Evolutionary conservation across 495 filamentous ascomycete species (phyloP).

Genomic region (Apodospora peruviana): DNA sequence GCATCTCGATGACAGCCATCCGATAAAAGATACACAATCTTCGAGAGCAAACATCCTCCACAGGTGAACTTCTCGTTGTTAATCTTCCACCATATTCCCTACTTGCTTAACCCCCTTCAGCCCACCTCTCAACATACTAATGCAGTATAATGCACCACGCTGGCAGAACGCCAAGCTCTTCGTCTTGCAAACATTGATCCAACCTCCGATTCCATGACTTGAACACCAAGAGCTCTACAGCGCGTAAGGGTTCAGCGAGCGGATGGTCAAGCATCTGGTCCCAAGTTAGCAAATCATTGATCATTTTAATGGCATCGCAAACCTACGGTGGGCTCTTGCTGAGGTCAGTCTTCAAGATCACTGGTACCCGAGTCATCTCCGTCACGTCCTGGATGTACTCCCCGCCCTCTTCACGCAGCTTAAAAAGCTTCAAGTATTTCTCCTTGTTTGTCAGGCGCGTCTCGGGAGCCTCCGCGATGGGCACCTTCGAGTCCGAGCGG

Average conservation of each 20-base stretch:
- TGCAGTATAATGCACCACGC: too few species aligned
- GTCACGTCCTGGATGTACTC: conserved; percentile 97
- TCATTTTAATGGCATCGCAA: conserved; percentile 3
- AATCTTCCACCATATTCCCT: neutral
- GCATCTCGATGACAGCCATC: neutral
- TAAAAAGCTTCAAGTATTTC: conserved; percentile 88
- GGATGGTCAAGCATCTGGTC: conserved; percentile 87
- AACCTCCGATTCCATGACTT: too few species aligned
- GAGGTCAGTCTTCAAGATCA: conserved; percentile 96
- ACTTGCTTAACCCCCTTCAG: neutral
- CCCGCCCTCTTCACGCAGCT: conserved; percentile 83
- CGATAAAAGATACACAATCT: neutral
- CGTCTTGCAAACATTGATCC: too few species aligned
- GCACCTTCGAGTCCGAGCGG: conserved; percentile 87
- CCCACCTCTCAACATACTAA: too few species aligned
- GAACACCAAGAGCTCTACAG: too few species aligned
- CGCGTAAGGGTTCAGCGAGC: conserved; percentile 94
- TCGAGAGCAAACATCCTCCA: neutral
- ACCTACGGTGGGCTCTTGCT: conserved; percentile 98
- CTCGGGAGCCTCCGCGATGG: conserved; percentile 64
- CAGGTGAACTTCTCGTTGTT: neutral
- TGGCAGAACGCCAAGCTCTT: too few species aligned
- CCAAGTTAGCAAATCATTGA: conserved; percentile 29
- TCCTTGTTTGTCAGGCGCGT: conserved; percentile 85
- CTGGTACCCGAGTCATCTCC: conserved; percentile 93